These are phyloP conservation scores for Fragilariopsis cylindrus DNA, from an alignment of 108 stramenopile genomes.

Conservation along the genomic window DNA sequence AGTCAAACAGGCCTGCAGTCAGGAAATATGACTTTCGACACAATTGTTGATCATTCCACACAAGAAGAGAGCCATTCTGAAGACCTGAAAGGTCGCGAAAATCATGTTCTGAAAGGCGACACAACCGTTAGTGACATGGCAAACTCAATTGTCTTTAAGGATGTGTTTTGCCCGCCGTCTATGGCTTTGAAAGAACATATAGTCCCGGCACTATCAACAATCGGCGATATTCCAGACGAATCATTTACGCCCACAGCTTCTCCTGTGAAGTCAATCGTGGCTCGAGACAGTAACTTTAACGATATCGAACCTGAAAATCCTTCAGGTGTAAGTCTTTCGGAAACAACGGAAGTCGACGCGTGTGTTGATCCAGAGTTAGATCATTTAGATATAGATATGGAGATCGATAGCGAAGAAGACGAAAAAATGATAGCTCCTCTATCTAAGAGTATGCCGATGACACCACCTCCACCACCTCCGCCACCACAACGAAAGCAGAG, in stretches of 20 bases:
- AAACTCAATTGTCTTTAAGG: slow-evolving; percentile 14
- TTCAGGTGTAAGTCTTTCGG: not conserved
- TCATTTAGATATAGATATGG: slow-evolving; percentile 15
- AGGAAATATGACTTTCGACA: not conserved
- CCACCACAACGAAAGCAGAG: not conserved
- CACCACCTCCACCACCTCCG: not conserved
- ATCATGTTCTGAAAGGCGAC: slow-evolving; percentile 1
- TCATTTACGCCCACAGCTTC: not conserved
- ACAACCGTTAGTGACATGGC: slow-evolving; percentile 28
- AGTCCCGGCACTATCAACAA: not conserved
- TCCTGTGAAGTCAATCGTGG: not conserved
- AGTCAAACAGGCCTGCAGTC: slow-evolving; percentile 4
- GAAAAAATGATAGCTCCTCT: not conserved
- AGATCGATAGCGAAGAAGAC: slow-evolving; percentile 3
- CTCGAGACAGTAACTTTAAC: not conserved
- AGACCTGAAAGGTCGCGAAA: not conserved
- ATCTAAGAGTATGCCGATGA: not conserved
- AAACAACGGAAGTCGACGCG: not conserved
- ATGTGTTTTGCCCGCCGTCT: not conserved
- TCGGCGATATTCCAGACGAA: not conserved
- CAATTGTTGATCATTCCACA: not conserved
- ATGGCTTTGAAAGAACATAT: not conserved
- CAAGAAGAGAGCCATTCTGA: too few species aligned
- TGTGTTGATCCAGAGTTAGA: slow-evolving; percentile 20
- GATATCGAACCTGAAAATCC: not conserved